Evolutionary conservation across 768 basidiomycete species (phyloP), one percentile per base, ranked within the genome.

Genomic region (Cyclocybe aegerita): DNA sequence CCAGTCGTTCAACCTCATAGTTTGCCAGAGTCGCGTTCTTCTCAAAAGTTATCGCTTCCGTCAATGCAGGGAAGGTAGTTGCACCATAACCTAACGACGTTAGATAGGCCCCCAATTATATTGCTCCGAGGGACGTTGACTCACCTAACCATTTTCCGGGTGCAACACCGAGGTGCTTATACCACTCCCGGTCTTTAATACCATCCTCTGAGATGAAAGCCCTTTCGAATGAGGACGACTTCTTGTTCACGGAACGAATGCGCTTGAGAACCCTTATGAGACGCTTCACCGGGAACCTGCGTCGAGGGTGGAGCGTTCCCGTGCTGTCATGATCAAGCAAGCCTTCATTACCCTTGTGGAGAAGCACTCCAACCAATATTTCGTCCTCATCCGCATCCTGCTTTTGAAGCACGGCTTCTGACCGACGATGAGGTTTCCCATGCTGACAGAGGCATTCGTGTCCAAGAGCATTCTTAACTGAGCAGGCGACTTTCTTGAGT

Each of bases 101-200:
- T 11, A 32, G 33, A 31, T 83, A 23, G 23, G 23, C 23, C 5
- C 23, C 23, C 23, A 23, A 23, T 23, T 23, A 23, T 23, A 23
- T 3, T 23, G 23, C 23, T 23, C 23, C 23, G 23, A 23, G 23
- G 23, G 23, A 5, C 23, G 23, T 23, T 88, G 88, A 70, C 78
- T 57, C 57, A 88, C 88, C 86, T 35, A 87, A 81, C 83, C 86
- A 86, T 66, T 90, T 85, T 36, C 92, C 93, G 29, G 93, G 93
- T 2, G 93, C 90, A 38, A 93, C 89, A 42, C 80, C 92, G 11
- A 93, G 76, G 67, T 93, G 87, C 60, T 74, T 82, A 64, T 88
- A 96, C 93, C 93, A 95, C 63, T 90, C 86, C 30, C 89, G 77
- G 47, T 85, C 83, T 57, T 83, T 84, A 55, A 93, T 83, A 0